These are phyloP conservation scores for Miamiensis avidus DNA, from an alignment of 169 alveolate species.

Conservation along the genomic window DNA sequence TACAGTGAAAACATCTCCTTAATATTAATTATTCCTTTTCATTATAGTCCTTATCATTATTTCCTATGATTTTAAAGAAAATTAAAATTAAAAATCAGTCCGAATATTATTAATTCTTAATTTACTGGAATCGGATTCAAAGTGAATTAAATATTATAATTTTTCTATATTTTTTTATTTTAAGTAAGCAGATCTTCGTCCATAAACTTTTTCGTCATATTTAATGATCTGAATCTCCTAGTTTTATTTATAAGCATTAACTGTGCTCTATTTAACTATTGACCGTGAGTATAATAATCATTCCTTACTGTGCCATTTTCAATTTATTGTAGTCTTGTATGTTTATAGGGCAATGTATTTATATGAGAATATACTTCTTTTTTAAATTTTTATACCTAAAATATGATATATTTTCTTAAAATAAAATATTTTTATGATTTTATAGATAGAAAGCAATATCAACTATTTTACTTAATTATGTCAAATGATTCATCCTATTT, in stretches of 20 bases:
- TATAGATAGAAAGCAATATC: no score
- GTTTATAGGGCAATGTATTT: neutral
- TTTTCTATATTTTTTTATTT: neutral
- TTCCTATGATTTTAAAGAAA: no score
- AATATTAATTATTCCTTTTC: neutral
- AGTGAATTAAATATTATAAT: neutral
- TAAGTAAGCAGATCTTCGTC: neutral
- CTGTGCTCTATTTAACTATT: neutral
- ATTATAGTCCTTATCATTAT: neutral
- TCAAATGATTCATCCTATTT: neutral
- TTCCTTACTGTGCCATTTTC: neutral
- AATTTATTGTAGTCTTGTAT: neutral
- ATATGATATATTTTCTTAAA: neutral
- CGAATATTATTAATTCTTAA: no score
- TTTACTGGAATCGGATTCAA: neutral
- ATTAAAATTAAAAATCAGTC: no score
- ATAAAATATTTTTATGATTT: no score
- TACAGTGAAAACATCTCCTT: neutral
- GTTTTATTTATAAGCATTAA: neutral
- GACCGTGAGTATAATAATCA: neutral
- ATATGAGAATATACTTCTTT: neutral
- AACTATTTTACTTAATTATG: neutral
- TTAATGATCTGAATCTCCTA: neutral
- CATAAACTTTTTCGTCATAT: no score
- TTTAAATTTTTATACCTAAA: neutral